A percentile compares a stretch with the other conserved stretches of the same genome.
phyloP scores from a whole-genome alignment of 1,139 yeast species.

The Candida tunisiensis region DNA sequence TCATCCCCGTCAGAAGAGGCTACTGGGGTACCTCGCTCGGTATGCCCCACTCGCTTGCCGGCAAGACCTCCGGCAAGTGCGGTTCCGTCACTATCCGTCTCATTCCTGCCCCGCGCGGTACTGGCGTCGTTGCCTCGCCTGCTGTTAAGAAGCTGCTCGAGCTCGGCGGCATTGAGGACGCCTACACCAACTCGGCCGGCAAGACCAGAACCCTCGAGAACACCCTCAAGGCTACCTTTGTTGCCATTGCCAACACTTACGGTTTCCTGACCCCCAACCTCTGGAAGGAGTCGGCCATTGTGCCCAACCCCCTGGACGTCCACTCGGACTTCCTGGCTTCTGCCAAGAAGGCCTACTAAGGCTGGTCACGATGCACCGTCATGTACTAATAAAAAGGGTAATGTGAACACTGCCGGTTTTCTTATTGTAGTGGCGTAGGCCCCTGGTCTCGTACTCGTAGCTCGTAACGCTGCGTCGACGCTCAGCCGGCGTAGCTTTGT shows the following conservation, averaged over 20 bases:
- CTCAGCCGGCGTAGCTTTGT: too few species aligned
- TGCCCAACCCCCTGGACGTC: slow-evolving; percentile 87
- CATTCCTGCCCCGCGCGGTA: slow-evolving; percentile 99
- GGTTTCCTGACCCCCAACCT: slow-evolving; percentile 99
- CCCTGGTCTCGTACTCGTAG: too few species aligned
- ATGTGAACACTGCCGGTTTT: too few species aligned
- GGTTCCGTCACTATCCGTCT: slow-evolving; percentile 98
- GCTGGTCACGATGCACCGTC: too few species aligned
- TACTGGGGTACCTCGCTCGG: slow-evolving; percentile 99
- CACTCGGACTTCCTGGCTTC: slow-evolving; percentile 28
- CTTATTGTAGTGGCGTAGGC: too few species aligned
- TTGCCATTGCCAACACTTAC: slow-evolving; percentile 99
- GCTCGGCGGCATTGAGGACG: slow-evolving; percentile 99
- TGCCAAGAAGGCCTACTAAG: slow-evolving; percentile 9
- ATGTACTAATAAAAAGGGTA: slow-evolving; percentile 2
- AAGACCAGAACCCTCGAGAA: slow-evolving; percentile 99
- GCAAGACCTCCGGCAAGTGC: slow-evolving; percentile 99
- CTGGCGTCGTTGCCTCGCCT: slow-evolving; percentile 99
- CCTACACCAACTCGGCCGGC: slow-evolving; percentile 97
- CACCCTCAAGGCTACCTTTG: slow-evolving; percentile 99
- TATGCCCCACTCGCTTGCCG: slow-evolving; percentile 97
- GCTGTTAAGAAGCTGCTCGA: slow-evolving; percentile 98
- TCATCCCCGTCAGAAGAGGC: slow-evolving; percentile 99
- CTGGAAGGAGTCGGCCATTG: slow-evolving; percentile 79
- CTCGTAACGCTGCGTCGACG: too few species aligned